Base-by-base conservation (phyloP, 148 eudicot genomes). In the Vaccinium darrowii region DNA sequence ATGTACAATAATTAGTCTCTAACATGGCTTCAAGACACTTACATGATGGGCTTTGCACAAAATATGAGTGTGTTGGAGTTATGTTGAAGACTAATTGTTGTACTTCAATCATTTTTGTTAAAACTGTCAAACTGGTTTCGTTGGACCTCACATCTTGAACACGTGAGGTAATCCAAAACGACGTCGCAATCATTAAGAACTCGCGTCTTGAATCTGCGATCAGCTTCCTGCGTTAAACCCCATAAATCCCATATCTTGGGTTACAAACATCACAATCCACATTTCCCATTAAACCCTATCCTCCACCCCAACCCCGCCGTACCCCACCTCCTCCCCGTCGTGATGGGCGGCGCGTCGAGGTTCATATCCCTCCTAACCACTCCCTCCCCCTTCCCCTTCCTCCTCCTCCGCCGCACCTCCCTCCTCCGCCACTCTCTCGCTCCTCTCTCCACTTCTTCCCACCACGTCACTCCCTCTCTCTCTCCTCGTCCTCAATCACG, bases 331-430 rank as follows among this genome's bases (percentile, higher is more conserved):
- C 76, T 33, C 21, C 14, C 53, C 80, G 58, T 82, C 88, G 63
- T 5, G 14, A 92, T 92, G 94, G 87, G 88, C 72, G 87, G 90
- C 85, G 91, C 92, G 74, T 83, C 92, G 77, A 84, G 93, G 74
- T 57, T 90, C 78, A 84, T 88, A 74, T 69, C 78, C 2, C 86
- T 90, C 67, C 83, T 90, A 79, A 50, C 88, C 74, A 52, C 86
- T 53, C 88, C 91, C 14, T 69, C 86, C 78, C 86, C 90, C 49
- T n/a, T 84, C 53, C 86, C 80, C 60, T 15, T 79, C 74, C 81
- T 53, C 79, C 82, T 69, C 75, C 85, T 83, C 88, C 76, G 84
- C 60, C 76, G 67, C 74, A 47, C 77, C 54, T 81, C 87, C 79
- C 86, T 79, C 73, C 87, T 7, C 30, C 62, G 77, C 36, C 76